phyloP scores from a whole-genome alignment of 306 rosid genomes.

The Dicorynia guianensis region DNA sequence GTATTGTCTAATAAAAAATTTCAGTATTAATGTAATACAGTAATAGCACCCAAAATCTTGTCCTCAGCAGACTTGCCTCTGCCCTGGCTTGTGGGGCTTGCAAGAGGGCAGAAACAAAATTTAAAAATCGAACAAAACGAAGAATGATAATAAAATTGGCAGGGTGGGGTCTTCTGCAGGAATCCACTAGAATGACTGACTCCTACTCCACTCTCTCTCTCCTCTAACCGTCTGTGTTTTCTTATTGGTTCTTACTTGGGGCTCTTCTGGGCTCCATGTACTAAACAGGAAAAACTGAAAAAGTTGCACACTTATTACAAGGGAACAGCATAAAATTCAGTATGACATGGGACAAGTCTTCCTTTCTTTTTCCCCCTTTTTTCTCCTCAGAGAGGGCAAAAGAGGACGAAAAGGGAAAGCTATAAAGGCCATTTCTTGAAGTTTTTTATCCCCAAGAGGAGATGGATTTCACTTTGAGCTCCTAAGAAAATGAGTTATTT shows the following conservation, averaged over 20 bases:
- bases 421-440: conserved; percentile 33
- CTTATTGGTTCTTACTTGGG: conserved; percentile 57
- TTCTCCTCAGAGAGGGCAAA: conserved; percentile 51
- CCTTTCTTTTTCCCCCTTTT: conserved; percentile 33
- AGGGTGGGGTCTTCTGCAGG: conserved; percentile 58
- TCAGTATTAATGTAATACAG: conserved; percentile 20
- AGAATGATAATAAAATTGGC: conserved; percentile 21
- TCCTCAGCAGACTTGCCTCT: conserved; percentile 55
- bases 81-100: conserved; percentile 52
- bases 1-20: too few relatives aligned
- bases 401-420: conserved; percentile 36
- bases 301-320: conserved; percentile 29
- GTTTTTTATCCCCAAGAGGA: conserved; percentile 32
- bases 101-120: conserved; percentile 29
- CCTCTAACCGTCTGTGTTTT: conserved; percentile 76
- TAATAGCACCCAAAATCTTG: conserved; percentile 59
- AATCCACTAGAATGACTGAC: conserved; percentile 86
- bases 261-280: conserved; percentile 56
- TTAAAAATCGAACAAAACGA: neutral
- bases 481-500: conserved; percentile 13
- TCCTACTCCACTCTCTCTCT: conserved; percentile 88
- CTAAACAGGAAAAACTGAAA: conserved; percentile 44
- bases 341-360: conserved; percentile 49
- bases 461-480: conserved; percentile 49
- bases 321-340: conserved; percentile 40